These are phyloP conservation scores for Phytophthora capsici DNA, from an alignment of 352 stramenopile genomes.

Conservation along the genomic window DNA sequence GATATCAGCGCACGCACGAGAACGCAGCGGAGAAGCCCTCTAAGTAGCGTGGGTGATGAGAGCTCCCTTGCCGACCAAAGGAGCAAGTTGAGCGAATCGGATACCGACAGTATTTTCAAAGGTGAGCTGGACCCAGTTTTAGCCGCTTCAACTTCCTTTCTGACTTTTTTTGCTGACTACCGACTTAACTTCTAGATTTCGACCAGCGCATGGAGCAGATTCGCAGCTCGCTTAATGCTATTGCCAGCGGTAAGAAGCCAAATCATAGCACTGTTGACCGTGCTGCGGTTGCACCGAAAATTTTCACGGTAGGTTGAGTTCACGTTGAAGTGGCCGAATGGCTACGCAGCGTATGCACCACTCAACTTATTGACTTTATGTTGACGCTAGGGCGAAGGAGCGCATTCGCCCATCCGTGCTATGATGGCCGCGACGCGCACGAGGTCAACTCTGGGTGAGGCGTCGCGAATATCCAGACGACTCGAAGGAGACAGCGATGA, in stretches of 20 bases:
- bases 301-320: constrained; percentile 19
- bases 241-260: constrained; percentile 40
- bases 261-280: neutral
- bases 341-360: constrained; percentile 1
- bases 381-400: constrained; percentile 17
- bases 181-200: constrained; percentile 49
- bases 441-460: constrained; percentile 22
- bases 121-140: constrained; percentile 22
- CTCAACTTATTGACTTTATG: constrained; percentile 18
- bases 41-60: constrained; percentile 2
- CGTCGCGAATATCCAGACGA: constrained; percentile 28
- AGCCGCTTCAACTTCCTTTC: constrained; percentile 15
- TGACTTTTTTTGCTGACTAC: constrained; percentile 12
- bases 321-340: constrained; percentile 13
- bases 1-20: constrained; percentile 17
- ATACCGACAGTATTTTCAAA: constrained; percentile 35
- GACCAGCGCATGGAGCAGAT: constrained; percentile 80
- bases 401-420: constrained; percentile 22
- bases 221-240: constrained; percentile 62
- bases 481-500: neutral
- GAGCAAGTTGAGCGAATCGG: constrained; percentile 3
- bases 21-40: neutral
- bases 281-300: constrained; percentile 19
- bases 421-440: constrained; percentile 24
- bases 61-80: constrained; percentile 9